These are phyloP conservation scores for Tetraselmis striata DNA, from an alignment of 139 green algal species.

Conservation along the genomic window DNA sequence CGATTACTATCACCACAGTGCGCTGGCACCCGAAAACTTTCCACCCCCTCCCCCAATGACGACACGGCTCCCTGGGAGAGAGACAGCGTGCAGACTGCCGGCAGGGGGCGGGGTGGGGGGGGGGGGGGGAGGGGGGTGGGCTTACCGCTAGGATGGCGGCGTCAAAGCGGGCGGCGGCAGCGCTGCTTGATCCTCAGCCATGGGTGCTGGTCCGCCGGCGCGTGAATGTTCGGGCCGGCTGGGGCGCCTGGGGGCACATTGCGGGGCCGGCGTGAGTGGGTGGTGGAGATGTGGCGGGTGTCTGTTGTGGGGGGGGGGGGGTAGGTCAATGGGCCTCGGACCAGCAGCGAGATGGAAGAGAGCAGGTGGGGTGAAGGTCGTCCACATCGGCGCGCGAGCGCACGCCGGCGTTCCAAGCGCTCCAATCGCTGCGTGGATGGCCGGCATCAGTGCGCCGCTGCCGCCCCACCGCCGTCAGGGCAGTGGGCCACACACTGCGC, in stretches of 20 bases:
- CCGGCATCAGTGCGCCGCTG: background rate
- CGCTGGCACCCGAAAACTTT: too few species aligned
- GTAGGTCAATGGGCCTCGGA: too few species aligned
- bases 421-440: background rate
- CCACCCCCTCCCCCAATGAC: too few species aligned
- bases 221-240: background rate
- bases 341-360: background rate
- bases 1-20: too few species aligned
- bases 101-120: too few species aligned
- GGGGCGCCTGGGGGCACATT: background rate
- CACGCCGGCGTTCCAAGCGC: background rate
- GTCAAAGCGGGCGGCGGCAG: background rate
- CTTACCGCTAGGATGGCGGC: background rate
- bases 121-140: too few species aligned
- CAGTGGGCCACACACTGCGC: background rate
- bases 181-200: background rate
- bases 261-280: too few species aligned
- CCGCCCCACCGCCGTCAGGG: background rate
- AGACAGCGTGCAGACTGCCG: too few species aligned
- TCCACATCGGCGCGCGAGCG: background rate
- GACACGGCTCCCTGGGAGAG: too few species aligned
- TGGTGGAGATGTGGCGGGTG: too few species aligned
- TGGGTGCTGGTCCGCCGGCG: background rate
- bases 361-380: background rate
- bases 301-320: too few species aligned